These are phyloP conservation scores for Juglanconis oblonga DNA, from an alignment of 2,329 filamentous ascomycete genomes.

Conservation along the genomic window DNA sequence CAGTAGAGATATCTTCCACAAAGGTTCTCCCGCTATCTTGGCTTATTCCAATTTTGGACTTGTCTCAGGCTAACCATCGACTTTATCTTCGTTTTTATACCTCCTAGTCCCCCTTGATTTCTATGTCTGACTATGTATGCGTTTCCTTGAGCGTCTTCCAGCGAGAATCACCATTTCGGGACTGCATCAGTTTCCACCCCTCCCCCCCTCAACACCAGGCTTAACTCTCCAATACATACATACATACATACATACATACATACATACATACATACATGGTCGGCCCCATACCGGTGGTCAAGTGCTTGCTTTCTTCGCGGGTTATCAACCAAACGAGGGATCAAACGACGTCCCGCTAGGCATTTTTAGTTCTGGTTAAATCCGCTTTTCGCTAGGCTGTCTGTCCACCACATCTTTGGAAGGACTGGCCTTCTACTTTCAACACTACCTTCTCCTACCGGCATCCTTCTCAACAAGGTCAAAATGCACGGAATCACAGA, in stretches of 20 bases:
- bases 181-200: too few species aligned
- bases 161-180: too few species aligned
- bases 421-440: background rate
- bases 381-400: background rate
- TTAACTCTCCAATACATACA: background rate
- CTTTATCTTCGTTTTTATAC: background rate
- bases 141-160: too few species aligned
- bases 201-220: background rate
- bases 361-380: background rate
- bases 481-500: slow-evolving; percentile 27
- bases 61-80: too few species aligned
- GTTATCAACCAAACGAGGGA: too few species aligned
- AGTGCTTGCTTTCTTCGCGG: background rate
- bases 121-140: background rate
- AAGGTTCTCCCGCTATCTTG: background rate
- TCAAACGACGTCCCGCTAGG: background rate
- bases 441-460: background rate
- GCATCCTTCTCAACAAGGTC: background rate
- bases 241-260: background rate
- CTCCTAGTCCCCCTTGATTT: background rate
- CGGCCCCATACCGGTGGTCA: background rate
- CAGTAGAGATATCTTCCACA: slow-evolving; percentile 11
- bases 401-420: too few species aligned
- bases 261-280: background rate
- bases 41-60: background rate